These are phyloP conservation scores for Phytopythium aichiense DNA, from an alignment of 352 stramenopile species.

Conservation along the genomic window DNA sequence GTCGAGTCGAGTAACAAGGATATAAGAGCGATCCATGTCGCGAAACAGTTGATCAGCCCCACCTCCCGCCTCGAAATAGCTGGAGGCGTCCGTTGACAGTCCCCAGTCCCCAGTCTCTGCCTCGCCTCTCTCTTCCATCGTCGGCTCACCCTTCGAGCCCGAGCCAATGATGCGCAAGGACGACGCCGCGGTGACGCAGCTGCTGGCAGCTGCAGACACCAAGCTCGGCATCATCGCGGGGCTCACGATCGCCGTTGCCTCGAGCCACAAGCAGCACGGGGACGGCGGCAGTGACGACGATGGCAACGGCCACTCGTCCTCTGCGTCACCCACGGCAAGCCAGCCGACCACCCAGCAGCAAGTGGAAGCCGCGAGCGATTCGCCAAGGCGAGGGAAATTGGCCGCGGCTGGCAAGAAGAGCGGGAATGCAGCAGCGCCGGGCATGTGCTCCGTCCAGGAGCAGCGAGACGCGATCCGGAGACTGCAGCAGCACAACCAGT, in stretches of 20 bases:
- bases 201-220: slow-evolving; percentile 18
- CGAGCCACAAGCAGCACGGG: slow-evolving; percentile 8
- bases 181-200: background rate
- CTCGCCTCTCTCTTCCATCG: background rate
- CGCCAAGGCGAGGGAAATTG: slow-evolving; percentile 18
- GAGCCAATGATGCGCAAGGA: slow-evolving; percentile 1
- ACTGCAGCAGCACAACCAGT: slow-evolving; percentile 69
- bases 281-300: slow-evolving; percentile 27
- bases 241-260: slow-evolving; percentile 36
- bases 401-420: slow-evolving; percentile 12
- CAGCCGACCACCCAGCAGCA: background rate
- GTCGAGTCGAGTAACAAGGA: background rate
- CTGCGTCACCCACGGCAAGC: slow-evolving; percentile 9
- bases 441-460: slow-evolving; percentile 58
- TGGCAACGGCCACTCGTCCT: slow-evolving; percentile 14
- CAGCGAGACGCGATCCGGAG: slow-evolving; percentile 69
- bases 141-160: background rate
- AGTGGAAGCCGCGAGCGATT: slow-evolving; percentile 8
- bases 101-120: background rate
- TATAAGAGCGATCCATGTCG: background rate
- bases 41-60: background rate
- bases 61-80: slow-evolving; percentile 3
- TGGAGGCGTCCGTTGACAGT: background rate
- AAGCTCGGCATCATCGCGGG: slow-evolving; percentile 54
- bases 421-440: slow-evolving; percentile 2